phyloP scores from a whole-genome alignment of 1,284 basidiomycete species.

The Tetrapyrgos nigripes region DNA sequence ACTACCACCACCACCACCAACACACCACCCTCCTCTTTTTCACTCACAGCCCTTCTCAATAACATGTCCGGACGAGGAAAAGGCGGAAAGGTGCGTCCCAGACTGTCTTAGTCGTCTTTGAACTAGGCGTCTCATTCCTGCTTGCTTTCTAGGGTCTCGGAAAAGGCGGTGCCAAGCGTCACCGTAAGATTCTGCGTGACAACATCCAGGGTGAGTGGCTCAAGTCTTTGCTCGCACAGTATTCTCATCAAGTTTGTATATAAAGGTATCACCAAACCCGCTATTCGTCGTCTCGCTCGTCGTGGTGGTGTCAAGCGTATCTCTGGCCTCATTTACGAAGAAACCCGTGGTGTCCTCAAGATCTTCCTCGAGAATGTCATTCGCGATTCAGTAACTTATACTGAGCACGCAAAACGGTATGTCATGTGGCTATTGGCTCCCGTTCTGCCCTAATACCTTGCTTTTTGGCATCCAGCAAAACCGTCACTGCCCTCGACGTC shows the following conservation, averaged over 20 bases:
- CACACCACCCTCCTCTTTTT: not conserved
- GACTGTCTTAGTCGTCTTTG: not conserved
- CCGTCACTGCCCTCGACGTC: constrained; percentile 84
- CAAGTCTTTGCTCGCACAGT: not conserved
- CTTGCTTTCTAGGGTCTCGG: constrained; percentile 37
- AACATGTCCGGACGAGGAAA: constrained; percentile 7
- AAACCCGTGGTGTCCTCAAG: constrained; percentile 10
- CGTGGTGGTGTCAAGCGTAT: constrained; percentile 12
- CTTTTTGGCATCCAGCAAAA: constrained; percentile 64
- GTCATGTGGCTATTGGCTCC: not conserved
- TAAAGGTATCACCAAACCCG: constrained; percentile 8
- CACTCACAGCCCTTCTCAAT: not conserved
- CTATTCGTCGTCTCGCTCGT: constrained; percentile 11
- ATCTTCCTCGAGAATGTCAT: constrained; percentile 8
- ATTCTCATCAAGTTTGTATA: not conserved
- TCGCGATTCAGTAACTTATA: constrained; percentile 9
- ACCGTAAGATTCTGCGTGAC: constrained; percentile 39
- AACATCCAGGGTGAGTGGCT: constrained; percentile 62
- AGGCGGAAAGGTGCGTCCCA: constrained; percentile 1
- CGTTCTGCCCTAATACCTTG: constrained; percentile 25
- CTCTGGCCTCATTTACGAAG: constrained; percentile 10
- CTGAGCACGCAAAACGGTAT: constrained; percentile 9
- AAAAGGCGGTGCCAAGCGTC: constrained; percentile 68
- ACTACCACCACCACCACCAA: constrained; percentile 5
- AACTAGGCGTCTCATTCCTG: not conserved